phyloP scores from a whole-genome alignment of 2,329 filamentous ascomycete genomes.

The Diaporthe australafricana region DNA sequence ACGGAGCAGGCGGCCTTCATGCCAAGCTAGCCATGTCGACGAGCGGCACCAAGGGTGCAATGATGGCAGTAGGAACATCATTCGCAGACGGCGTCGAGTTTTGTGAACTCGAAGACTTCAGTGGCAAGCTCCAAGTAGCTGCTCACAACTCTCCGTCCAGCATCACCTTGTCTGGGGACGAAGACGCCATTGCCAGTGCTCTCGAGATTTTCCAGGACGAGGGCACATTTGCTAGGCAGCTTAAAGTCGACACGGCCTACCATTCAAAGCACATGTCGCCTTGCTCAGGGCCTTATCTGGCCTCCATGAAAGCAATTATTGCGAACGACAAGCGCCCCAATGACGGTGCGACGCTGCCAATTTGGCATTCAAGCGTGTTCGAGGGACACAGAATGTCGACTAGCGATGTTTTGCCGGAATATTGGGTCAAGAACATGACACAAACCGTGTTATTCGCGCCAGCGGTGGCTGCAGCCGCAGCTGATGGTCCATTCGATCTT shows the following conservation, averaged over 20 bases:
- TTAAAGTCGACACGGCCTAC: conserved; percentile 54
- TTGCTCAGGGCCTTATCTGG: conserved; percentile 30
- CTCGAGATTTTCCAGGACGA: conserved; percentile 41
- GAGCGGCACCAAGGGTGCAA: conserved; percentile 29
- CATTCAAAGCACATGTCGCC: conserved; percentile 51
- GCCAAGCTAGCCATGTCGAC: not conserved
- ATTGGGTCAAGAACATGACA: conserved; percentile 39
- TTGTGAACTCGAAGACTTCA: conserved; percentile 34
- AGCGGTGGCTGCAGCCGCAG: conserved; percentile 32
- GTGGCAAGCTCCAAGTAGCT: conserved; percentile 41
- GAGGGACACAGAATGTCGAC: conserved; percentile 41
- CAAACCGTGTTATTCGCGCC: conserved; percentile 42
- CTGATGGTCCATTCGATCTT: conserved; percentile 43
- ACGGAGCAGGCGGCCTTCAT: too few species aligned
- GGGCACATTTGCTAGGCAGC: conserved; percentile 43
- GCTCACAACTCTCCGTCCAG: conserved; percentile 45
- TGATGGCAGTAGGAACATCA: conserved; percentile 17
- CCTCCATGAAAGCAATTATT: not conserved
- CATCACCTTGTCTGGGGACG: conserved; percentile 44
- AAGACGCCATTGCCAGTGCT: conserved; percentile 43
- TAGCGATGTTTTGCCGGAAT: not conserved
- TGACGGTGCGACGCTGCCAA: not conserved
- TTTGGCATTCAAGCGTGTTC: conserved; percentile 30
- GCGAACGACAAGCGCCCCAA: not conserved
- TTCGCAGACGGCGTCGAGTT: conserved; percentile 36